Base-by-base conservation (phyloP, 805 yeast genomes). In the Pachysolen tannophilus region DNA sequence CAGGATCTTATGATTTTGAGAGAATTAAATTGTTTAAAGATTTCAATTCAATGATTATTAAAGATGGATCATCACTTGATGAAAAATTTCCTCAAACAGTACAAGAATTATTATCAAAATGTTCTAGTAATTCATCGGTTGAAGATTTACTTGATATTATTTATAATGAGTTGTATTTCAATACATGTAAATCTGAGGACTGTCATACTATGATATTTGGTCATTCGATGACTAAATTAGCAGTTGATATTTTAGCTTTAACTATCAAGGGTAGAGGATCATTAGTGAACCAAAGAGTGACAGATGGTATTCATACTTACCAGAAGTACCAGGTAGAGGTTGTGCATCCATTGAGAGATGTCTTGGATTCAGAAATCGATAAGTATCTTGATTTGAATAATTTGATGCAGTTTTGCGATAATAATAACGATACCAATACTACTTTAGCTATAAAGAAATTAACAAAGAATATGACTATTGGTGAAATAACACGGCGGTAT, bases 241-340 rank as follows among this genome's bases (percentile, higher is more conserved):
- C 97, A 1, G 85, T 81, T 47, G 77, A 78, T 41, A 75, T 83
- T n/a, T 63, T 90, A 23, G 67, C 94, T 0, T 56, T 83, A 36
- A 80, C 94, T 0, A 87, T 86, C 5, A 83, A 79, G 47, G 97
- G 97, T 9, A 69, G 95, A 42, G 97, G 96, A 0, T 65, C 81
- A 2, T 67, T 67, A 23, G 69, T 88, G 6, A 69, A 83, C 18
- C 50, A 59, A 4, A 54, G 64, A 8, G 50, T 81, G 17, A 60
- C 78, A 6, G 76, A 73, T 43, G 69, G 60, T 4, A 56, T 50
- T 0, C 53, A 51, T 2, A 47, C 49, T 2, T 56, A 48, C 35
- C 47, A 50, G 16, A 64, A 45, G 3, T 35, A 42, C 2, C 51
- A 49, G 5, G 46, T 77, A 14, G 66, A 69, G 25, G 61, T 76